Evolutionary conservation across 2,329 filamentous ascomycete genomes (phyloP), one percentile per base, ranked within the genome.

Genomic region (Fusarium denticulatum): DNA sequence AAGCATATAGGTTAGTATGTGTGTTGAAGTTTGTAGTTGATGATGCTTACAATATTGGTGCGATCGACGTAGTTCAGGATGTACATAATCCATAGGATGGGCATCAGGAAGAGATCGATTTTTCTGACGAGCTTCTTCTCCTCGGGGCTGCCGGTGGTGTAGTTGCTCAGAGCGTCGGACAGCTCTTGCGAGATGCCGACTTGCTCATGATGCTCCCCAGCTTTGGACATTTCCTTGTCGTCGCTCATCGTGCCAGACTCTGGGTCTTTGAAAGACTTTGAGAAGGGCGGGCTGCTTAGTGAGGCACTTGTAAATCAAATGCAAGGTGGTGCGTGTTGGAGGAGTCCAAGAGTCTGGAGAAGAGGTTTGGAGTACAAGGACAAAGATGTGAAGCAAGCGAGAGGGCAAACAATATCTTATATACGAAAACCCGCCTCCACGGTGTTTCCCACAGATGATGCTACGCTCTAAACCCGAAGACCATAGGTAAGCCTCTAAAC

Each of bases 231-330:
- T 20, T 52, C 32, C 13, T 52, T 9, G 8, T 52, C 32, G 18
- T 26, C 16, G n/a, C 3, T 26, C 49, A 52, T 52, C 1, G 5
- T 26, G 32, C 13, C 6, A 16, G 16, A 22, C n/a, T 52, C n/a
- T 20, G 6, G 6, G 8, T 5, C 13, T 22, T 24, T 6, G 0
- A 20, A 3, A 26, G n/a, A 36, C n/a, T 37, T 16, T 22, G 9
- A 26, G 49, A 37, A 52, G 13, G n/a, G 4, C 12, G n/a, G 6
- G 30, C 5, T 24, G 6, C 15, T 9, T 14, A 7, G 11, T 4
- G 3, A 52, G 4, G 30, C n/a, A 50, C 5, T 15, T 9, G 10
- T 11, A 9, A 12, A 30, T 30, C 30, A 30, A 30, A 30, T 11
- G 10, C 10, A 30, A 30, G 30, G 28, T 7, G 8, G 12, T 20